phyloP scores from a whole-genome alignment of 805 yeast genomes.

The Komagataella ulmi region DNA sequence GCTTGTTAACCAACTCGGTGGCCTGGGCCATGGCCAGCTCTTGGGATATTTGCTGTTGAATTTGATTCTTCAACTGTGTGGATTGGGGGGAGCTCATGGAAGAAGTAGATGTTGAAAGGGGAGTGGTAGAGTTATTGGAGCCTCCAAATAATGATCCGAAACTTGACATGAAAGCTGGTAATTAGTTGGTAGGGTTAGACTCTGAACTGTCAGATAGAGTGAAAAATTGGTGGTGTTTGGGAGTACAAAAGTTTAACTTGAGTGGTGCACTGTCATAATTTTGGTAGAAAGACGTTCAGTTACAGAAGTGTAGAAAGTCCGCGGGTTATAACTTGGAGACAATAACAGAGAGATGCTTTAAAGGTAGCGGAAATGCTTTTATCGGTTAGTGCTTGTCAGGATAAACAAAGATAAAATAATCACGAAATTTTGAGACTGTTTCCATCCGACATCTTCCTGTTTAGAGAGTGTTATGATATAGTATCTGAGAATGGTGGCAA shows the following conservation, averaged over 20 bases:
- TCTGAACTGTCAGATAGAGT: background rate
- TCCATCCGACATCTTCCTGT: background rate
- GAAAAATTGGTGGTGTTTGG: background rate
- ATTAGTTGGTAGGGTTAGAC: background rate
- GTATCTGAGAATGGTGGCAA: background rate
- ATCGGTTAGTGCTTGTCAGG: no score
- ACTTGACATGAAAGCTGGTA: background rate
- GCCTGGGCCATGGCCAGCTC: constrained; percentile 91
- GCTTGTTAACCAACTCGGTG: constrained; percentile 70
- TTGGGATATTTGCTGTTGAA: constrained; percentile 60
- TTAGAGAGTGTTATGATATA: no score
- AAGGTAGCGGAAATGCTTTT: background rate
- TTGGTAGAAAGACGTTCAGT: background rate
- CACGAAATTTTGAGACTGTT: no score
- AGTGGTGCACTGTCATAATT: background rate
- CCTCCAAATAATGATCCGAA: constrained; percentile 2
- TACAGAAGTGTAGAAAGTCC: background rate
- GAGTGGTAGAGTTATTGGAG: background rate
- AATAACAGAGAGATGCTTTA: no score
- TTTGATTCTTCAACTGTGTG: constrained; percentile 40
- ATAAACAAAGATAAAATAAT: background rate
- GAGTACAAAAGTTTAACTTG: background rate
- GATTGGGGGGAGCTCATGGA: constrained; percentile 10
- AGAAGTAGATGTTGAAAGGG: constrained; percentile 1
- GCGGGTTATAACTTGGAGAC: background rate